Conservation (phyloP, 1,284 basidiomycete genomes). For the Ustilago hordei region DNA sequence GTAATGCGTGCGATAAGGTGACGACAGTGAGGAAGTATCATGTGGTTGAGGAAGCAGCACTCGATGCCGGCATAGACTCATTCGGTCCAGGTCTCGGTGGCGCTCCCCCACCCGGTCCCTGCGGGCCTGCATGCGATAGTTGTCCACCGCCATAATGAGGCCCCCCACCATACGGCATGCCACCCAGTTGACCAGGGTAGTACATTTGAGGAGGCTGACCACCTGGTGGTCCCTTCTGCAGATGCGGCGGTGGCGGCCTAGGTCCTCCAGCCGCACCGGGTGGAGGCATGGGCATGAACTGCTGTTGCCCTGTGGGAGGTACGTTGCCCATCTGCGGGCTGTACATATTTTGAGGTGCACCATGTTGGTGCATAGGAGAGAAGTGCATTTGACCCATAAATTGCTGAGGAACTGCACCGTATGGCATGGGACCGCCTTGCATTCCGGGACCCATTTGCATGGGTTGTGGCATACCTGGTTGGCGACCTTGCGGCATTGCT, state of each 20-base stretch:
- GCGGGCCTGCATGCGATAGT: slow-evolving; percentile 17
- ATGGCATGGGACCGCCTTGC: slow-evolving; percentile 48
- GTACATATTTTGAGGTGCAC: slow-evolving; percentile 55
- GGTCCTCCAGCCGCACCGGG: slow-evolving; percentile 38
- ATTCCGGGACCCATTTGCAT: slow-evolving; percentile 43
- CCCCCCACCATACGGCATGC: slow-evolving; percentile 23
- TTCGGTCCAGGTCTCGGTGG: slow-evolving; percentile 15
- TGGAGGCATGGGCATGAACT: slow-evolving; percentile 53
- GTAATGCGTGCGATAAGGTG: not conserved
- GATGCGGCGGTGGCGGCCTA: slow-evolving; percentile 44
- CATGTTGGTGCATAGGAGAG: slow-evolving; percentile 58
- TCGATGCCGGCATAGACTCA: slow-evolving; percentile 31
- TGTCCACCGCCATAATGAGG: slow-evolving; percentile 34
- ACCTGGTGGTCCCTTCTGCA: slow-evolving; percentile 29
- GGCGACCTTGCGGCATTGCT: slow-evolving; percentile 34
- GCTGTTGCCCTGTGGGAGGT: slow-evolving; percentile 31
- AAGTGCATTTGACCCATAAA: slow-evolving; percentile 60
- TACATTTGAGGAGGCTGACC: slow-evolving; percentile 41
- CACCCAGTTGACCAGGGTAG: slow-evolving; percentile 31
- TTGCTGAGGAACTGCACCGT: slow-evolving; percentile 52
- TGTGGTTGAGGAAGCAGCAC: slow-evolving; percentile 42
- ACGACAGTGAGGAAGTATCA: not conserved
- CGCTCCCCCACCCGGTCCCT: slow-evolving; percentile 14
- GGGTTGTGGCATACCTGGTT: slow-evolving; percentile 39
- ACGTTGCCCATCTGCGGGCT: slow-evolving; percentile 61